phyloP scores from a whole-genome alignment of 1,284 basidiomycete species.

The Tremellales sp. region DNA sequence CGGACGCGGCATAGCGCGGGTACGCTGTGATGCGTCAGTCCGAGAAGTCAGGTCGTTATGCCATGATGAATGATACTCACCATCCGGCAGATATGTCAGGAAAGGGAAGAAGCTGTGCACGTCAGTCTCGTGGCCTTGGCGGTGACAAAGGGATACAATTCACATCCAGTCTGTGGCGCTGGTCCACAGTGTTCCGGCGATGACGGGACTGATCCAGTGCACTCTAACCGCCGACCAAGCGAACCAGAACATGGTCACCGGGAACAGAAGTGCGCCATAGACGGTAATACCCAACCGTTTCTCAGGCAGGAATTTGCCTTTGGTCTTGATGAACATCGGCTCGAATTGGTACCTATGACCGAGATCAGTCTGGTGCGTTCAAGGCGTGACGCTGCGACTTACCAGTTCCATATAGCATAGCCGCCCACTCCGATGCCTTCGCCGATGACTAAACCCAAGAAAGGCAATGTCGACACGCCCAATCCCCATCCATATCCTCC shows the following conservation, averaged over 20 bases:
- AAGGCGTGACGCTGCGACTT: conserved; percentile 2
- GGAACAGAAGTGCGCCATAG: conserved; percentile 47
- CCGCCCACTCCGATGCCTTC: conserved; percentile 36
- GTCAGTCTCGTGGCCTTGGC: background rate
- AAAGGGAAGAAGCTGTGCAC: conserved; percentile 1
- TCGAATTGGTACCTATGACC: conserved; percentile 21
- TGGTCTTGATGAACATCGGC: conserved; percentile 28
- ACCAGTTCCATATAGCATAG: conserved; percentile 10
- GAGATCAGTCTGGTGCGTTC: background rate
- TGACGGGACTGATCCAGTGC: conserved; percentile 61
- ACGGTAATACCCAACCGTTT: conserved; percentile 40
- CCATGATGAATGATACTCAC: background rate
- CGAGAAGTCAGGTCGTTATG: background rate
- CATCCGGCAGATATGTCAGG: background rate
- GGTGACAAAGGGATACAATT: background rate
- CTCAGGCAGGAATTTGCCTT: conserved; percentile 25
- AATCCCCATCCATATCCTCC: conserved; percentile 51
- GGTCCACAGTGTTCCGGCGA: conserved; percentile 45
- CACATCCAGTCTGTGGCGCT: conserved; percentile 9
- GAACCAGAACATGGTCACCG: conserved; percentile 59
- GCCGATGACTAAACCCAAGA: conserved; percentile 52
- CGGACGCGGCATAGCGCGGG: conserved; percentile 7
- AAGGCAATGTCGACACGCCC: conserved; percentile 51
- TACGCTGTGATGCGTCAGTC: conserved; percentile 8
- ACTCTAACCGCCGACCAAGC: conserved; percentile 56